These are phyloP conservation scores for Suhomyces panamericanus DNA, from an alignment of 1,139 yeast species.

Conservation along the genomic window DNA sequence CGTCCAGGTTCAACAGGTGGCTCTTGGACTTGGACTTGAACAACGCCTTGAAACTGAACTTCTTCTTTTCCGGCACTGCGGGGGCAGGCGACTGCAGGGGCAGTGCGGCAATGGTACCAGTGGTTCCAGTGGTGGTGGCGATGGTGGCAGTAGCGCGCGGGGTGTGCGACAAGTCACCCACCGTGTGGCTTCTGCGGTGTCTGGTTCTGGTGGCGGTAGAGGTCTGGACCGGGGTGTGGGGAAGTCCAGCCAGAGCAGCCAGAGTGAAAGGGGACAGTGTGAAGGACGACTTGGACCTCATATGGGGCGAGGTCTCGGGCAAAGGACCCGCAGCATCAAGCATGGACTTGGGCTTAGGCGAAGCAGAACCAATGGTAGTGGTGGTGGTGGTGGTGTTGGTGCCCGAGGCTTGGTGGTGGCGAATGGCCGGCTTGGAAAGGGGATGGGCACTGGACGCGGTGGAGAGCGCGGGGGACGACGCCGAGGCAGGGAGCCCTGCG, in stretches of 20 bases:
- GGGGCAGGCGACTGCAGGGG: neutral
- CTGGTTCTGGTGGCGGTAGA: neutral
- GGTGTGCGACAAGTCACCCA: constrained; percentile 23
- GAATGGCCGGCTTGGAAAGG: constrained; percentile 13
- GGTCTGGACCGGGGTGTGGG: too few species aligned
- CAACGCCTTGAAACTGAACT: constrained; percentile 42
- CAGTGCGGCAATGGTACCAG: too few species aligned
- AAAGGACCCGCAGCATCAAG: constrained; percentile 5
- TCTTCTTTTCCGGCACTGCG: constrained; percentile 27
- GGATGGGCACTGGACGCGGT: constrained; percentile 9
- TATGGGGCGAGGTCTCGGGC: constrained; percentile 24
- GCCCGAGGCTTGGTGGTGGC: neutral
- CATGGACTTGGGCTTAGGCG: constrained; percentile 7
- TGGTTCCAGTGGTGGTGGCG: too few species aligned
- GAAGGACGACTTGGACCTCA: constrained; percentile 34
- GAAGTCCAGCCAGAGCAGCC: too few species aligned
- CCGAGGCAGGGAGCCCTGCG: constrained; percentile 6
- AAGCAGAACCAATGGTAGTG: too few species aligned
- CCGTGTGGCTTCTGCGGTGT: constrained; percentile 30
- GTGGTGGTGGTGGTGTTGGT: neutral
- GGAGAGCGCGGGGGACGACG: constrained; percentile 16
- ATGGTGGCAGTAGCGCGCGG: too few species aligned
- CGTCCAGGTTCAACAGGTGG: constrained; percentile 24
- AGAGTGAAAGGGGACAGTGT: constrained; percentile 14
- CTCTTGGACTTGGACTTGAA: constrained; percentile 38